These are phyloP conservation scores for Beverwykella pulmonaria DNA, from an alignment of 495 filamentous ascomycete genomes.

Conservation along the genomic window DNA sequence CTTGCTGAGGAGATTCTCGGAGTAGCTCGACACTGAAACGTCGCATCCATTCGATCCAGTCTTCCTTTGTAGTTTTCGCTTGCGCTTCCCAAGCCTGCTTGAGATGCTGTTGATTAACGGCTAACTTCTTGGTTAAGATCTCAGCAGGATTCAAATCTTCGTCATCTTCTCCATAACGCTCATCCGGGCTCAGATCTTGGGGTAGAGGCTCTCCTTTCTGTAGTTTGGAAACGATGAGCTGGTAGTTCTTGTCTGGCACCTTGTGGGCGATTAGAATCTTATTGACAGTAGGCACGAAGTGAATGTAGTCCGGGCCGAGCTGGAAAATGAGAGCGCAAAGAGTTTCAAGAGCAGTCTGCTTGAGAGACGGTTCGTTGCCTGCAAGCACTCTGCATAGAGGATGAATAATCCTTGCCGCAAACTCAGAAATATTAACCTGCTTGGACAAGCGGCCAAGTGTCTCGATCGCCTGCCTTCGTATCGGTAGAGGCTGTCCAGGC, in stretches of 20 bases:
- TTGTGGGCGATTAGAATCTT: constrained; percentile 64
- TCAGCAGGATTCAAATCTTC: constrained; percentile 81
- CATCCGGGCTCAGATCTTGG: constrained; percentile 88
- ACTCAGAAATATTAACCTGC: constrained; percentile 97
- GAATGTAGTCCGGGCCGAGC: constrained; percentile 89
- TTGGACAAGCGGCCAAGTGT: constrained; percentile 91
- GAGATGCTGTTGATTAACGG: constrained; percentile 94
- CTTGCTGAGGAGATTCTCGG: constrained; percentile 93
- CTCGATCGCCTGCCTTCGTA: constrained; percentile 89
- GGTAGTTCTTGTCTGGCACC: constrained; percentile 83
- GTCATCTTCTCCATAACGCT: constrained; percentile 73
- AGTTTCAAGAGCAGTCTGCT: constrained; percentile 88
- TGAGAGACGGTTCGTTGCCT: constrained; percentile 68
- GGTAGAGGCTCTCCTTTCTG: constrained; percentile 92
- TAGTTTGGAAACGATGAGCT: constrained; percentile 84
- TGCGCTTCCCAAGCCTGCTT: constrained; percentile 97
- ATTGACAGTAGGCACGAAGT: constrained; percentile 88
- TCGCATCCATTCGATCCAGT: constrained; percentile 99
- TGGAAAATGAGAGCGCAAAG: constrained; percentile 95
- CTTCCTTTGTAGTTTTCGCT: constrained; percentile 92
- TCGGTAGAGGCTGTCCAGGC: constrained; percentile 69
- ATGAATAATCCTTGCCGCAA: constrained; percentile 91
- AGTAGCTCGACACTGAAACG: constrained; percentile 93
- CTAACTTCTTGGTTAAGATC: constrained; percentile 87
- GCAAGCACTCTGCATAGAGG: constrained; percentile 79